Conservation (phyloP, 192 early-diverging fungal genomes). For the Entomortierella chlamydospora region DNA sequence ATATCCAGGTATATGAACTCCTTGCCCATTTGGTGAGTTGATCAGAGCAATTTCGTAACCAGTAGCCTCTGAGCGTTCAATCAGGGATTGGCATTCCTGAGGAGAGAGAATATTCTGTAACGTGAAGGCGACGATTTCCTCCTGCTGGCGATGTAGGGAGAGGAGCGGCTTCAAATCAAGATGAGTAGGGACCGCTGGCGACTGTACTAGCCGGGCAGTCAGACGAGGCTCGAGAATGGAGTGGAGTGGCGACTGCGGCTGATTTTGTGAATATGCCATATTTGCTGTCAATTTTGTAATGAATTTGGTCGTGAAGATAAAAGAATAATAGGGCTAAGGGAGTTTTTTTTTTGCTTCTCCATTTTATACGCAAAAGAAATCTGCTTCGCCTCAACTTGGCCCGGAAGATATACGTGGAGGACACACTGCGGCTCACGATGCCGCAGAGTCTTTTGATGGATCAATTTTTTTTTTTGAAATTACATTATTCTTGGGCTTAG, state of each 20-base stretch:
- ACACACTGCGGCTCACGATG: too few relatives aligned
- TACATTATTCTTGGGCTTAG: too few relatives aligned
- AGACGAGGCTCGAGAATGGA: conserved; percentile 3
- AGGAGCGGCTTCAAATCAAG: conserved; percentile 34
- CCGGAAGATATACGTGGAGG: too few relatives aligned
- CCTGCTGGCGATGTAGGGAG: background rate
- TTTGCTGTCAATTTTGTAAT: background rate
- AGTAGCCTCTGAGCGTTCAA: conserved; percentile 32
- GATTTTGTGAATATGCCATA: background rate
- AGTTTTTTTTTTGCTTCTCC: too few relatives aligned
- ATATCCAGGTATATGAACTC: conserved; percentile 33
- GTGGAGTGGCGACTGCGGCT: conserved; percentile 7
- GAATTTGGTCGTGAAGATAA: background rate
- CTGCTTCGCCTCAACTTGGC: too few relatives aligned
- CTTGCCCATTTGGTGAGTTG: conserved; percentile 23
- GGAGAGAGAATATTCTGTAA: conserved; percentile 43
- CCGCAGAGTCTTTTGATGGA: too few relatives aligned
- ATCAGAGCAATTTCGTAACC: conserved; percentile 51
- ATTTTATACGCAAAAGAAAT: too few relatives aligned
- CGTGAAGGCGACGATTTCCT: conserved; percentile 32
- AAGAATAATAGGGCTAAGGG: too few relatives aligned
- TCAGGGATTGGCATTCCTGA: conserved; percentile 54
- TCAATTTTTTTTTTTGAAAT: too few relatives aligned
- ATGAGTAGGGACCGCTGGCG: conserved; percentile 3
- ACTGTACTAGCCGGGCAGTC: background rate